A percentile compares a stretch with the other conserved stretches of the same genome.
phyloP scores from a whole-genome alignment of 148 eudicot species.

The Heliamphora exappendiculata region DNA sequence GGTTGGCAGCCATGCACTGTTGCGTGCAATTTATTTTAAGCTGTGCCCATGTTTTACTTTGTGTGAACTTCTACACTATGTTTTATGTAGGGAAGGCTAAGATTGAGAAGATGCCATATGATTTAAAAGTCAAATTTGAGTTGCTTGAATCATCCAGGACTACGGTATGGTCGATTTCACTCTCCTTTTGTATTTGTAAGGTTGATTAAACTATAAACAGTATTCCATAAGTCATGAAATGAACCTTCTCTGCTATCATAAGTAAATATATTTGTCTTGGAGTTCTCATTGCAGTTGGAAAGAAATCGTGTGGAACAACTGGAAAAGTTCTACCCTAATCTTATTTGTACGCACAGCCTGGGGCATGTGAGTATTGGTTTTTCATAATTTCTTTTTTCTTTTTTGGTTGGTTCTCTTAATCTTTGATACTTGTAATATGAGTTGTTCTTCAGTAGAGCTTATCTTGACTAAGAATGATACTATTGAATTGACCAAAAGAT shows the following conservation, averaged over 20 bases:
- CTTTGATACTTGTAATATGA: not conserved
- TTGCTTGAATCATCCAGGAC: slow-evolving; percentile 66
- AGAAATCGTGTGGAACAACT: slow-evolving; percentile 70
- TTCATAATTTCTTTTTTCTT: not conserved
- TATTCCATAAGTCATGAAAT: not conserved
- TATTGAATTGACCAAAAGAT: not conserved
- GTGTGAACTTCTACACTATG: slow-evolving; percentile 5
- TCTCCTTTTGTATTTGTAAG: not conserved
- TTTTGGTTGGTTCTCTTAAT: not conserved
- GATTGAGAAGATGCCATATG: slow-evolving; percentile 60
- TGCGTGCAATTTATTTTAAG: not conserved
- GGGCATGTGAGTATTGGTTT: slow-evolving; percentile 58
- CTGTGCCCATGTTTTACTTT: not conserved
- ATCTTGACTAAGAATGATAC: not conserved
- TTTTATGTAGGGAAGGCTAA: slow-evolving; percentile 59
- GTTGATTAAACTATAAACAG: not conserved
- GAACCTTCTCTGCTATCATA: not conserved
- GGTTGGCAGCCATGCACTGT: slow-evolving; percentile 33
- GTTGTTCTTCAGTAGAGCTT: not conserved
- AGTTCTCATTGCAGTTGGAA: slow-evolving; percentile 57
- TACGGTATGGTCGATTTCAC: slow-evolving; percentile 31
- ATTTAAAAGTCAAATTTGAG: slow-evolving; percentile 55
- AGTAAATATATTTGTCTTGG: slow-evolving; percentile 1
- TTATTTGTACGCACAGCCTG: slow-evolving; percentile 74
- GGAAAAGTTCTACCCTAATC: slow-evolving; percentile 89